A percentile compares a stretch with the other conserved stretches of the same genome.
phyloP scores from a whole-genome alignment of 805 yeast genomes.

The Kuraishia ogatae region DNA sequence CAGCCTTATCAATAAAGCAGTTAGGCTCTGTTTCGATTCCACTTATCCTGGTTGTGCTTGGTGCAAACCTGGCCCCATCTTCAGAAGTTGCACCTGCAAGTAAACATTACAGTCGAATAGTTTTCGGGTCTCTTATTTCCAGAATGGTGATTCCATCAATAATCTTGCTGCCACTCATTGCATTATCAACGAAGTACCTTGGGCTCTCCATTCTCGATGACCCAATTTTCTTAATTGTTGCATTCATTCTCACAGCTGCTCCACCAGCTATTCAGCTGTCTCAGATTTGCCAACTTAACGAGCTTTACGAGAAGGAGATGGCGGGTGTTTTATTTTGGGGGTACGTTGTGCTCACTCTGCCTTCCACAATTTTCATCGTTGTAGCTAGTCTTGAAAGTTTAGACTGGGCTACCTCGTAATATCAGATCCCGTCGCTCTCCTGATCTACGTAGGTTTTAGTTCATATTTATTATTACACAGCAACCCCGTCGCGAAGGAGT shows the following conservation, averaged over 20 bases:
- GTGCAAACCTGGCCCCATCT: constrained; percentile 70
- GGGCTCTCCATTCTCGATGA: constrained; percentile 66
- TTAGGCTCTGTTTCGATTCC: constrained; percentile 75
- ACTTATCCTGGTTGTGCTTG: constrained; percentile 63
- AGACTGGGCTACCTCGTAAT: constrained; percentile 18
- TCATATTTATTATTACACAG: background rate
- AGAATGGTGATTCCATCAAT: constrained; percentile 75
- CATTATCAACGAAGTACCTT: constrained; percentile 53
- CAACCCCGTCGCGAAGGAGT: background rate
- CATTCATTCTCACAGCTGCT: constrained; percentile 64
- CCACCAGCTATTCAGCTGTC: constrained; percentile 83
- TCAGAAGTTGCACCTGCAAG: constrained; percentile 60
- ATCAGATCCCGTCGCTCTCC: background rate
- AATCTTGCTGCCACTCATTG: constrained; percentile 57
- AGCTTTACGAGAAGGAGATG: constrained; percentile 73
- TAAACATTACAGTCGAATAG: constrained; percentile 50
- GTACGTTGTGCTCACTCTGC: constrained; percentile 65
- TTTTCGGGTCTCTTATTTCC: constrained; percentile 62
- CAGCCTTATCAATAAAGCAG: constrained; percentile 54
- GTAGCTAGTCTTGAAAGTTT: constrained; percentile 55
- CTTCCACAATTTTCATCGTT: constrained; percentile 66
- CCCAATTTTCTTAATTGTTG: constrained; percentile 72
- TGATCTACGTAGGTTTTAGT: too few relatives aligned
- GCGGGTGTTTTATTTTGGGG: constrained; percentile 80
- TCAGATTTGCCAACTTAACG: constrained; percentile 72